Conservation (phyloP, 495 filamentous ascomycete genomes). For the Astrocystis sublimbata region DNA sequence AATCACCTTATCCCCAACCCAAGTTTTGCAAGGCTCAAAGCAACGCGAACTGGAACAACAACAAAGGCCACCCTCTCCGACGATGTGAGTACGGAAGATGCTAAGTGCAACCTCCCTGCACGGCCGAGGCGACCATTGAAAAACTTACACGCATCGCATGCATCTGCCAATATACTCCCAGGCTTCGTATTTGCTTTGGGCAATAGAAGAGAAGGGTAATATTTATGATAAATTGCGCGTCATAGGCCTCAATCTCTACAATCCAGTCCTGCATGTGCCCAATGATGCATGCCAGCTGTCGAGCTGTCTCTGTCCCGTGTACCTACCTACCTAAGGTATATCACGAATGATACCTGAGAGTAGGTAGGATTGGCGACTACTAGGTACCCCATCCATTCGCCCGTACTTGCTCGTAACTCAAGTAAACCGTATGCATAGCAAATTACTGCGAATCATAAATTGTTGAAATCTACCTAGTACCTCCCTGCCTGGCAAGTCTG, state of each 20-base stretch:
- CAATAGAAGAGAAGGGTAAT: slow-evolving; percentile 7
- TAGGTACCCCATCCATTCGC: not conserved
- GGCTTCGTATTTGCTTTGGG: slow-evolving; percentile 5
- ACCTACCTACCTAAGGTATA: too few species aligned
- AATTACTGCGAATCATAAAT: not conserved
- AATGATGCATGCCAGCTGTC: slow-evolving; percentile 20
- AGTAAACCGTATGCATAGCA: slow-evolving; percentile 1
- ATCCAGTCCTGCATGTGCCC: slow-evolving; percentile 4
- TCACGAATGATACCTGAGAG: not conserved
- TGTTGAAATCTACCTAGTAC: not conserved
- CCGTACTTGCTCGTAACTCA: too few species aligned
- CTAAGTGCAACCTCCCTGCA: not conserved
- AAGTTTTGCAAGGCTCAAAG: slow-evolving; percentile 5
- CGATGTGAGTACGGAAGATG: not conserved
- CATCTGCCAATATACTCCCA: slow-evolving; percentile 7
- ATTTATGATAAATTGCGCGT: slow-evolving; percentile 1
- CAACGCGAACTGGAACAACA: not conserved
- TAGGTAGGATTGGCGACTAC: not conserved
- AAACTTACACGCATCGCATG: slow-evolving; percentile 19
- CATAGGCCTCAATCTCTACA: slow-evolving; percentile 8
- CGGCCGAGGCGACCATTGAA: slow-evolving; percentile 14
- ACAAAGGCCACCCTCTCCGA: not conserved
- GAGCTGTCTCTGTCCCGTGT: too few species aligned
- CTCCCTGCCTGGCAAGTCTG: not conserved
- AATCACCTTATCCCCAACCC: not conserved